Conservation (phyloP, 345 rosid genomes). For the Euphorbia pulcherrima region DNA sequence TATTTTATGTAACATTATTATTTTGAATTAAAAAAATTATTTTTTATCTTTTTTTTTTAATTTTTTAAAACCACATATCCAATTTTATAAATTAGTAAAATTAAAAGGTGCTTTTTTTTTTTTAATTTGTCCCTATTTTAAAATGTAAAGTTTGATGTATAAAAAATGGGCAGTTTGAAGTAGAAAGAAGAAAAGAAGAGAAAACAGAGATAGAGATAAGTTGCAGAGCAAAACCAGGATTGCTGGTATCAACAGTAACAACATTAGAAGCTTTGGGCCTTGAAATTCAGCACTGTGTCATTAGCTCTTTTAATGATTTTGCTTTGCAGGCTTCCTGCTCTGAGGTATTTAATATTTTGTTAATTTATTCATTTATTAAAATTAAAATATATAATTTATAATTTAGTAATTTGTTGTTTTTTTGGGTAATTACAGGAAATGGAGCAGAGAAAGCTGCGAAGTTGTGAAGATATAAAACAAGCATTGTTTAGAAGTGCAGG, state of each 20-base stretch:
- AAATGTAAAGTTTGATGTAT: too few relatives aligned
- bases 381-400: not conserved
- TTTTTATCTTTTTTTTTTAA: too few relatives aligned
- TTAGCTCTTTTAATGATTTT: conserved; percentile 35
- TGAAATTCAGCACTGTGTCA: conserved; percentile 35
- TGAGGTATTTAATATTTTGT: conserved; percentile 9
- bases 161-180: conserved; percentile 23
- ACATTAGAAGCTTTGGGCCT: conserved; percentile 32
- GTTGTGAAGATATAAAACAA: conserved; percentile 26
- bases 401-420: not conserved
- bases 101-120: too few relatives aligned
- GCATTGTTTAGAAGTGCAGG: conserved; percentile 24
- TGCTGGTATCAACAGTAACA: conserved; percentile 27
- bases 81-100: too few relatives aligned
- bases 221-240: conserved; percentile 31
- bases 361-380: not conserved
- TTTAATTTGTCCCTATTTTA: too few relatives aligned
- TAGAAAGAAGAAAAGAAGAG: conserved; percentile 22
- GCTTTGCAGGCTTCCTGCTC: conserved; percentile 37
- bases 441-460: conserved; percentile 14
- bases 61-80: too few relatives aligned
- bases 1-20: too few relatives aligned
- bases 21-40: too few relatives aligned
- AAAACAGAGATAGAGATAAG: conserved; percentile 27
- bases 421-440: conserved; percentile 12